A percentile compares a stretch with the other conserved stretches of the same genome.
These are phyloP conservation scores for Collybia sordida DNA, from an alignment of 768 basidiomycete genomes.

Conservation along the genomic window DNA sequence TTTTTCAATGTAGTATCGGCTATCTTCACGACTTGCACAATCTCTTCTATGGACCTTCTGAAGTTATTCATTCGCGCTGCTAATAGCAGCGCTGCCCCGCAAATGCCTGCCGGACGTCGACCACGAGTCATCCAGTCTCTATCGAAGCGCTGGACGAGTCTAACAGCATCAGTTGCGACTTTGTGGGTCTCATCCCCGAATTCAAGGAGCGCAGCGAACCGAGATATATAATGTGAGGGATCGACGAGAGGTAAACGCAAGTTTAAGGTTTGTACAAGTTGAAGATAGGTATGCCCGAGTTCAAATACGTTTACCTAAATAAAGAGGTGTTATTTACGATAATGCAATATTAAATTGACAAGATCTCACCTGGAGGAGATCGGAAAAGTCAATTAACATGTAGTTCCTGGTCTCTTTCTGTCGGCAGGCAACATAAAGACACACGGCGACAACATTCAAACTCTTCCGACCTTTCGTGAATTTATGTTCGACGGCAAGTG, in stretches of 20 bases:
- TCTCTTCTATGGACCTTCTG: conserved; percentile 87
- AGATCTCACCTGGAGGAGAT: conserved; percentile 74
- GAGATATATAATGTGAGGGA: conserved; percentile 94
- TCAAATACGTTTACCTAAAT: conserved; percentile 94
- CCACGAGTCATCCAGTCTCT: conserved; percentile 98
- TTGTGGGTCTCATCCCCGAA: conserved; percentile 93
- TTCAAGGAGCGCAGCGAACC: conserved; percentile 92
- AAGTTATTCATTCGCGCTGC: conserved; percentile 99
- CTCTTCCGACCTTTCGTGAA: conserved; percentile 94
- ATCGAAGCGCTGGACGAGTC: conserved; percentile 90
- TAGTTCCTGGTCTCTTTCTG: conserved; percentile 89
- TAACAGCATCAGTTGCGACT: conserved; percentile 90
- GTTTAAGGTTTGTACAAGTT: conserved; percentile 86
- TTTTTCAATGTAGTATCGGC: conserved; percentile 95
- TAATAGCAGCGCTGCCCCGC: conserved; percentile 91
- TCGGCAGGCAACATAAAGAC: conserved; percentile 91
- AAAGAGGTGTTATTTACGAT: background rate
- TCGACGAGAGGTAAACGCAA: conserved; percentile 88
- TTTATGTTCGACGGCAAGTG: conserved; percentile 89
- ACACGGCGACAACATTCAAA: conserved; percentile 92
- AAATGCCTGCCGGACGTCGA: conserved; percentile 94
- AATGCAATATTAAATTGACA: background rate
- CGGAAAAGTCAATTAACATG: conserved; percentile 99
- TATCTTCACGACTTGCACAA: conserved; percentile 98
- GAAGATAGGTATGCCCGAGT: conserved; percentile 93